Evolutionary conservation across 495 filamentous ascomycete species (phyloP), one percentile per base, ranked within the genome.

Genomic region (Aspergillus funiculosus): DNA sequence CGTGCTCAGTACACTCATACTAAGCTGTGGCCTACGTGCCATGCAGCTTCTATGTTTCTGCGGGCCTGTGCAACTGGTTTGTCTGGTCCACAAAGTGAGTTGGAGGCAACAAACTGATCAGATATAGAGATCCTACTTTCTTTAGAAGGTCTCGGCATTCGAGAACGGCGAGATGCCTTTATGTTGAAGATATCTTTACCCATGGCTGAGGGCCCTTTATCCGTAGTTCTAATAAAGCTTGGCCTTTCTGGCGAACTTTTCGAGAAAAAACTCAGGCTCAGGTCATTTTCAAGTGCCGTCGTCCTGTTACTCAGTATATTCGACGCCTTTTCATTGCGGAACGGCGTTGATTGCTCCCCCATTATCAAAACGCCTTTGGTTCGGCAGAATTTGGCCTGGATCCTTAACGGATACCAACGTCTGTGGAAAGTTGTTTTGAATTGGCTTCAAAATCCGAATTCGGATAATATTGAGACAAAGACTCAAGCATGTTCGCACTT

Each of bases 51-150:
- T 46, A 54, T 59, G 15, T 63, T 71, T 30, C 39, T 71, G 25
- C 61, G 62, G 24, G 54, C 56, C 47, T 68, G 60, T 50, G 56
- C 53, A 27, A 62, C 58, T 15, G 70, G 70, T 73, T 38, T 21
- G 64, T 64, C 24, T 38, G 31, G 24, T 10, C 35, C 39, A 18
- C 26, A 17, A 42, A 27, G 6, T 19, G 20, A 32, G 4, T 26
- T 38, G 10, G 11, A 21, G 20, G 25, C 36, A 26, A 34, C 15
- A 18, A 17, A 44, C 54, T 67, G 40, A 68, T 34, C 18, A 19
- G 30, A 21, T 32, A 8, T 41, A 73, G 70, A 72, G 40, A 60
- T 71, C n/a, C 29, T 73, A 15, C 43, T 48, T 27, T 59, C 57
- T 5, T 48, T 72, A 7, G 70, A 72, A 48, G 28, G 28, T 17